Conservation (phyloP, 2,329 filamentous ascomycete genomes). For the Monascus ruber region DNA sequence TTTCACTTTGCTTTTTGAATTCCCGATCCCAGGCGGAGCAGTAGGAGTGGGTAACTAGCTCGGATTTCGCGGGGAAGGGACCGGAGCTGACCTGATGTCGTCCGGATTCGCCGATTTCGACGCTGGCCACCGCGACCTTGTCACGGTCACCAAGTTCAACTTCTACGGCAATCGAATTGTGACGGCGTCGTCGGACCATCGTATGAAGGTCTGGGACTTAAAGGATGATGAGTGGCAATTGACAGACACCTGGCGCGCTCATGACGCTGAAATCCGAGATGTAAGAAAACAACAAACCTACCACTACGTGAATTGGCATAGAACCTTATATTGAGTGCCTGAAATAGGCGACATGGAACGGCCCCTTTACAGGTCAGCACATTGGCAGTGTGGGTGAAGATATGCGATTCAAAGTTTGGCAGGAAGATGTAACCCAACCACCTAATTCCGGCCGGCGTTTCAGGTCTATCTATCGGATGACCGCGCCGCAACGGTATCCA, state of each 20-base stretch:
- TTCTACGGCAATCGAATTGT: slow-evolving; percentile 85
- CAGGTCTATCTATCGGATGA: slow-evolving; percentile 53
- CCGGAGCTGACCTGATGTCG: slow-evolving; percentile 15
- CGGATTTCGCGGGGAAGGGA: slow-evolving; percentile 6
- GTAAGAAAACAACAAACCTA: slow-evolving; percentile 38
- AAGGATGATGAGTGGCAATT: slow-evolving; percentile 65
- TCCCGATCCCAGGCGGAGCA: slow-evolving; percentile 6
- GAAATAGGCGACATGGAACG: slow-evolving; percentile 77
- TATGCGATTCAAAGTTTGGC: slow-evolving; percentile 83
- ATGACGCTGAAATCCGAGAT: slow-evolving; percentile 82
- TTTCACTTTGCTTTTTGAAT: not conserved
- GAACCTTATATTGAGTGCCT: slow-evolving; percentile 10
- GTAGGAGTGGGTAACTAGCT: slow-evolving; percentile 9
- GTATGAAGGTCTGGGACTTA: slow-evolving; percentile 79
- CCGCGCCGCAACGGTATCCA: slow-evolving; percentile 55
- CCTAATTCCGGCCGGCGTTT: slow-evolving; percentile 68
- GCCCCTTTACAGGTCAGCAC: slow-evolving; percentile 77
- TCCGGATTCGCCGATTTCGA: slow-evolving; percentile 33
- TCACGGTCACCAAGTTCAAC: slow-evolving; percentile 81
- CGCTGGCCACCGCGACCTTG: slow-evolving; percentile 48
- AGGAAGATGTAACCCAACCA: slow-evolving; percentile 72
- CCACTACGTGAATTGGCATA: slow-evolving; percentile 1
- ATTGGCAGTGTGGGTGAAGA: slow-evolving; percentile 83
- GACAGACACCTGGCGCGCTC: slow-evolving; percentile 79
- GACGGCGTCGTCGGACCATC: slow-evolving; percentile 83